Conservation (phyloP, 2,329 filamentous ascomycete species). For the Clarireedia paspali region DNA sequence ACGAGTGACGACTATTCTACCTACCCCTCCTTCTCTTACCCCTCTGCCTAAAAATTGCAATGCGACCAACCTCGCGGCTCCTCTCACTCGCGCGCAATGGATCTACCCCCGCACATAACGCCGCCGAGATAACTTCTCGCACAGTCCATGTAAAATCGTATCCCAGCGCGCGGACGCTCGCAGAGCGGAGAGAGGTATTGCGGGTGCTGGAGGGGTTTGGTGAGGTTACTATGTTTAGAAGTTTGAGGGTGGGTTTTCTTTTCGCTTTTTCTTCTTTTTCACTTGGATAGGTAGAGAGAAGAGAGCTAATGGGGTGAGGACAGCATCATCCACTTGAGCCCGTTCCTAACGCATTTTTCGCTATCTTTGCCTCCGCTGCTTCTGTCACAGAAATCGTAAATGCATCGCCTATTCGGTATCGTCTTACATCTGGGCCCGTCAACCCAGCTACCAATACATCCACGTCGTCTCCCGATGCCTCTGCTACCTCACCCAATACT, state of each 20-base stretch:
- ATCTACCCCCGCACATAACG: too few species aligned
- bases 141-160: conserved; percentile 28
- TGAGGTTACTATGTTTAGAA: conserved; percentile 27
- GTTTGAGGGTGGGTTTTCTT: conserved; percentile 23
- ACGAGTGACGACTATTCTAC: too few species aligned
- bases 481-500: background rate
- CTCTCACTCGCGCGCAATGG: background rate
- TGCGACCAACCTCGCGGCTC: background rate
- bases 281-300: background rate
- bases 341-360: conserved; percentile 24
- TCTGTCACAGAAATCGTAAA: conserved; percentile 19
- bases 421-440: conserved; percentile 13
- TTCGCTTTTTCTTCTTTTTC: background rate
- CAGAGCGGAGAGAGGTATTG: conserved; percentile 29
- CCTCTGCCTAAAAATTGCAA: background rate
- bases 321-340: conserved; percentile 18
- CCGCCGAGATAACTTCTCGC: conserved; percentile 10
- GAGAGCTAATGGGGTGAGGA: background rate
- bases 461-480: background rate
- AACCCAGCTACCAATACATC: conserved; percentile 1
- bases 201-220: conserved; percentile 28
- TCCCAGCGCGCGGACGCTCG: conserved; percentile 24
- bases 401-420: conserved; percentile 25
- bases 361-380: conserved; percentile 19
- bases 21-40: too few species aligned